Evolutionary conservation across 805 yeast genomes (phyloP).

Genomic region (Starmerella asiatica): DNA sequence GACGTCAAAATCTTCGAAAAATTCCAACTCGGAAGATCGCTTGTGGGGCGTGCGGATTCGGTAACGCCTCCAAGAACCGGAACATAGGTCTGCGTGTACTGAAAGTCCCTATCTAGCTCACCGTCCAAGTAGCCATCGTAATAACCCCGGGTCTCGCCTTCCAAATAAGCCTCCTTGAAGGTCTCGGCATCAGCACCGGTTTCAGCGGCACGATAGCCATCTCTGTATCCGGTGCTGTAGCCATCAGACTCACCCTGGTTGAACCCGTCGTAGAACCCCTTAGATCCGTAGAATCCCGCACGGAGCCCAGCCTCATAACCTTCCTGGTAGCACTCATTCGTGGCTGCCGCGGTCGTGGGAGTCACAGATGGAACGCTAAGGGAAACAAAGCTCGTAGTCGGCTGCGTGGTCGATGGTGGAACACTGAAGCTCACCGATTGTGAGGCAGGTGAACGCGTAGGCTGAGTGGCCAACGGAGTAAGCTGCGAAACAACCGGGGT

Average conservation of each 20-base stretch:
- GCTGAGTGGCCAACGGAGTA: no score
- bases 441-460: no score
- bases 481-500: neutral
- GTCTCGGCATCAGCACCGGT: conserved; percentile 1
- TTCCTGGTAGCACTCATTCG: neutral
- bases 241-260: conserved; percentile 8
- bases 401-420: neutral
- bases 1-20: no score
- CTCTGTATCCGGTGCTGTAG: conserved; percentile 13
- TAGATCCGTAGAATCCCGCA: neutral
- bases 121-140: conserved; percentile 17
- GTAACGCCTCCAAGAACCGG: conserved; percentile 7
- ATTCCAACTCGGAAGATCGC: no score
- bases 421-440: no score
- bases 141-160: conserved; percentile 11
- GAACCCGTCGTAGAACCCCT: conserved; percentile 6
- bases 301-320: neutral
- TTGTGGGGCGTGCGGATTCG: no score
- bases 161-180: conserved; percentile 6
- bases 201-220: conserved; percentile 13
- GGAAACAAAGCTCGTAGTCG: neutral
- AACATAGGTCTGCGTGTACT: conserved; percentile 6
- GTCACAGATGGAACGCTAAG: neutral
- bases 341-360: no score
- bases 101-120: conserved; percentile 1